Percentiles rank a stretch among this genome's conserved stretches.
phyloP scores from a whole-genome alignment of 2,329 filamentous ascomycete species.

The Botrytis paeoniae region DNA sequence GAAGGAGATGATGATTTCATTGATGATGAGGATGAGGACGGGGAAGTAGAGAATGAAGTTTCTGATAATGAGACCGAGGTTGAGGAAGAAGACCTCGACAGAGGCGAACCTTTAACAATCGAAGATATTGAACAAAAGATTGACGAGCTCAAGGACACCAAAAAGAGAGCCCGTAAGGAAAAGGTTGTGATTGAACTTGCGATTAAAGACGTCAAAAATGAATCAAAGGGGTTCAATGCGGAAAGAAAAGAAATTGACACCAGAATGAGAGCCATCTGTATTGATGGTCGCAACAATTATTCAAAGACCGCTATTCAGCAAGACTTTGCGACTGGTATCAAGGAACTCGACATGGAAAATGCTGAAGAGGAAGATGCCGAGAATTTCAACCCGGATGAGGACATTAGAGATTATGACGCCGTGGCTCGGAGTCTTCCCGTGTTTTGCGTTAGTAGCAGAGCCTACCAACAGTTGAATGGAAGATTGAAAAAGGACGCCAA shows the following conservation, averaged over 20 bases:
- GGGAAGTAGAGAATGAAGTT: constrained; percentile 30
- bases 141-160: constrained; percentile 42
- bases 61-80: constrained; percentile 28
- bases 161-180: constrained; percentile 42
- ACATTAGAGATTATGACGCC: constrained; percentile 55
- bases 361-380: constrained; percentile 51
- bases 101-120: constrained; percentile 41
- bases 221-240: constrained; percentile 37
- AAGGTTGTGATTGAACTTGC: constrained; percentile 33
- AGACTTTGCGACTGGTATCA: constrained; percentile 59
- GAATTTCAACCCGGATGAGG: constrained; percentile 53
- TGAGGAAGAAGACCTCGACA: constrained; percentile 12
- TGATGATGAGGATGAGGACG: constrained; percentile 28
- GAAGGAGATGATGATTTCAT: constrained; percentile 22
- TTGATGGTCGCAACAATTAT: constrained; percentile 55
- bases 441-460: constrained; percentile 62
- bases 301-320: constrained; percentile 52
- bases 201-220: constrained; percentile 42
- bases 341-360: constrained; percentile 56
- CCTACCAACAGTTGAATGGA: constrained; percentile 60
- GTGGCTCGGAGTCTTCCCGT: constrained; percentile 56
- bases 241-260: constrained; percentile 37
- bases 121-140: constrained; percentile 44
- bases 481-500: constrained; percentile 51
- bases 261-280: constrained; percentile 43